Evolutionary conservation across 2,329 filamentous ascomycete species (phyloP), one percentile per base, ranked within the genome.

Genomic region (Huntiella moniliformis): DNA sequence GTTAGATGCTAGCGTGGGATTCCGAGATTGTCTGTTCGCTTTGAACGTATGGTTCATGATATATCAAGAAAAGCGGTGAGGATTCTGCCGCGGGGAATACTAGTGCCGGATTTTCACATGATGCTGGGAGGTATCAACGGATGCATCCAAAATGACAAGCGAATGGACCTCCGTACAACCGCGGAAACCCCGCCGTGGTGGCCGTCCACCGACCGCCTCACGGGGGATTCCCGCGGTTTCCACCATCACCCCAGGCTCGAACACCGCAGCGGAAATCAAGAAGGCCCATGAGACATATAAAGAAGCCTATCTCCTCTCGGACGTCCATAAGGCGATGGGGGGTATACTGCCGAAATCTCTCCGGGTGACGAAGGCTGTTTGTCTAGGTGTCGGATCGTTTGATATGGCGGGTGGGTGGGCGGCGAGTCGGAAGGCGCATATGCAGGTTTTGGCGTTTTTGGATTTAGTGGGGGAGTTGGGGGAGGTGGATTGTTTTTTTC

Each of bases 311-410:
- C 4, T 31, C 12, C 44, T 15, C 10, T 12, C 7, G 15, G n/a
- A 12, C 17, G 18, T 13, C 17, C 36, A n/a, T 7, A 10, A 6
- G 32, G 32, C 16, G 0, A 28, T 4, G n/a, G 32, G 15, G 18
- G 3, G 12, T n/a, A 12, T 34, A 10, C 10, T 38, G 11, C n/a
- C 31, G 12, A 18, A 33, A 15, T 31, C n/a, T 12, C 12, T 13
- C 5, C 13, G 3, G 10, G 32, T 50, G 3, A 35, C 3, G 3
- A 44, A 33, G 12, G 73, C 70, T 1, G 53, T 76, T 4, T 74
- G 71, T 49, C 61, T 77, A 4, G 73, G 73, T 0, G 57, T 71
- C 2, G 73, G 73, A 2, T 63, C 68, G 0, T 74, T 74, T 50
- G 68, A 74, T 43, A 68, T 58, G 3, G 64, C 69, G 38, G 65